Evolutionary conservation across 2,329 filamentous ascomycete genomes (phyloP), one percentile per base, ranked within the genome.

Genomic region (Chrysoporthe cubensis): DNA sequence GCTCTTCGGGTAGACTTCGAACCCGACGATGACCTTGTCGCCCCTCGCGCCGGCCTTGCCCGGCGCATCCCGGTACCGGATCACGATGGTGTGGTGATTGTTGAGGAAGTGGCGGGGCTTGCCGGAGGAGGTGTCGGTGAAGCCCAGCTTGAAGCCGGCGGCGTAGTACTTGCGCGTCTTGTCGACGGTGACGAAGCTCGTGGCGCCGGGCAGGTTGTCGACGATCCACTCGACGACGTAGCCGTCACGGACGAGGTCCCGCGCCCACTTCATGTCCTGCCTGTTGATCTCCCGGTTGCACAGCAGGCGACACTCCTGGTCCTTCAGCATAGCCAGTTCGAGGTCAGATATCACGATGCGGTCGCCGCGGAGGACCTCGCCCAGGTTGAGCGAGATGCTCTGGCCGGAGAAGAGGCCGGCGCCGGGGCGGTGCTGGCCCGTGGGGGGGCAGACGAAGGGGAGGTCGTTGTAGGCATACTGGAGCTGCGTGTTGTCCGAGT

Each of bases 171-270:
- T 96, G 74, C 88, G 86, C 59, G 87, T 89, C 80, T 93, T 93
- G 78, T 96, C 93, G 46, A 92, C 90, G 0, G 92, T 95, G 40
- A 96, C 91, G 75, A 96, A 96, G 77, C 90, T 94, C 9, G 93
- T 96, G 46, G 93, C 93, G 7, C 93, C 93, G 1, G 94, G 93
- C 11, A 97, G 84, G 74, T 97, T 97, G 78, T 97, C 93, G 71
- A 96, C 91, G 72, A 97, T 96, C 94, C 93, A 97, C 78, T 97
- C 93, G 1, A 90, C 90, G n/a, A 96, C 89, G 77, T 96, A 96
- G 46, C 91, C 92, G 64, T 94, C 87, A 69, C 86, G 86, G 50
- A 97, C 90, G 74, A 97, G 80, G 70, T 94, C 84, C 72, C 86
- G 87, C 4, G 91, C 91, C 76, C 88, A 87, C 73, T 86, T 84